Evolutionary conservation across 2,329 filamentous ascomycete genomes (phyloP).

Genomic region (Xylaria hypoxylon): DNA sequence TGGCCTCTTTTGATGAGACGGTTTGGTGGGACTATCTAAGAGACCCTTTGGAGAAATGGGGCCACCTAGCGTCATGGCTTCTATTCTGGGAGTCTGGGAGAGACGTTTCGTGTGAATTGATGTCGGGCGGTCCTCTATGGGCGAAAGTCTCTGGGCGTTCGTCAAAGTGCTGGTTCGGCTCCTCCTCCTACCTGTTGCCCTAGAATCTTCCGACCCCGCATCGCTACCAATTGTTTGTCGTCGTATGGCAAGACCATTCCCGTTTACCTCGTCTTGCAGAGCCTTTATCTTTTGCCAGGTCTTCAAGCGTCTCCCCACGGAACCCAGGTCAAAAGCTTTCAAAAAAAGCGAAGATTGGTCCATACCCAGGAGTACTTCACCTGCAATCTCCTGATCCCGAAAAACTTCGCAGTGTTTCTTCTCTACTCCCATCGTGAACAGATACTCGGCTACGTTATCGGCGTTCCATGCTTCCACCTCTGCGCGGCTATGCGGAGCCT

Average conservation of each 20-base stretch:
- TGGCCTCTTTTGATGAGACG: conserved; percentile 68
- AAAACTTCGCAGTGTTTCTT: conserved; percentile 94
- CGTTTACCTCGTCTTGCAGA: conserved; percentile 86
- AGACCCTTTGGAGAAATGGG: conserved; percentile 55
- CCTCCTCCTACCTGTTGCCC: conserved; percentile 55
- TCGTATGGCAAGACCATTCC: conserved; percentile 57
- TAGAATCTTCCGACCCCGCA: conserved; percentile 65
- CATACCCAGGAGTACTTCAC: conserved; percentile 93
- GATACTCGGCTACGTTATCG: conserved; percentile 85
- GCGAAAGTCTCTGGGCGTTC: conserved; percentile 57
- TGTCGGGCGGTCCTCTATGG: conserved; percentile 58
- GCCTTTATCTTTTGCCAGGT: conserved; percentile 97
- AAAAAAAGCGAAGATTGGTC: conserved; percentile 95
- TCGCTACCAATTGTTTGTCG: conserved; percentile 70
- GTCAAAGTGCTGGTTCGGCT: conserved; percentile 71
- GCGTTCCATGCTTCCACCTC: conserved; percentile 86
- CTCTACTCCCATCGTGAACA: conserved; percentile 88
- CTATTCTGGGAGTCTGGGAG: conserved; percentile 66
- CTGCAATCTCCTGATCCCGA: conserved; percentile 93
- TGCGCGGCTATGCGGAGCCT: conserved; percentile 71
- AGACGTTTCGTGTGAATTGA: conserved; percentile 62
- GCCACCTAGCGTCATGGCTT: conserved; percentile 57
- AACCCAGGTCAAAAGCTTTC: conserved; percentile 93
- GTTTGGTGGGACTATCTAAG: conserved; percentile 61
- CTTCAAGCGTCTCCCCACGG: conserved; percentile 87